Conservation (phyloP, 768 basidiomycete genomes). For the Phaeotremella fagi region DNA sequence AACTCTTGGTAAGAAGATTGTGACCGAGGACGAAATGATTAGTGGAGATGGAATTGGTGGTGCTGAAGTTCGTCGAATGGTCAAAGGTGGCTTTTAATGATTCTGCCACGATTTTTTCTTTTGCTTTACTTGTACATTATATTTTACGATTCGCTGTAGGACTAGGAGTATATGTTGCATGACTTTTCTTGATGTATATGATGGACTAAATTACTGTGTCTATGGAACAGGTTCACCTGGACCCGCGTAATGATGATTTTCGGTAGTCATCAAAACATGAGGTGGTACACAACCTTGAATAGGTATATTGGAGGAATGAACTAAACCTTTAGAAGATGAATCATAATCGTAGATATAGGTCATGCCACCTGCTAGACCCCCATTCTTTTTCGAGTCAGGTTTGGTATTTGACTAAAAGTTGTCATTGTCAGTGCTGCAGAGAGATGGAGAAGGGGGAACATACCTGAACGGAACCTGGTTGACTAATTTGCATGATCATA, state of each 20-base stretch:
- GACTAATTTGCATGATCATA: conserved; percentile 3
- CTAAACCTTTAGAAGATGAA: conserved; percentile 1
- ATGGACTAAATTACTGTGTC: neutral
- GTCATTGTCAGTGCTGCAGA: neutral
- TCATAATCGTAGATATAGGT: conserved; percentile 35
- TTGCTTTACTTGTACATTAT: too few relatives aligned
- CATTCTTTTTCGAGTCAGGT: neutral
- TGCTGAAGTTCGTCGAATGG: conserved; percentile 17
- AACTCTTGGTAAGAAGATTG: conserved; percentile 20
- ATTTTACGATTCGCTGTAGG: too few relatives aligned
- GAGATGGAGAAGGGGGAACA: conserved; percentile 4
- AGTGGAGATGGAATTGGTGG: conserved; percentile 7
- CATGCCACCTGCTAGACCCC: conserved; percentile 26
- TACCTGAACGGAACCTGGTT: conserved; percentile 1
- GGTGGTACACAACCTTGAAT: conserved; percentile 27
- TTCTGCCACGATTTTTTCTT: too few relatives aligned
- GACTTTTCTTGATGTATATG: neutral
- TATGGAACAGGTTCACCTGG: conserved; percentile 11
- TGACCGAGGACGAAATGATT: conserved; percentile 21
- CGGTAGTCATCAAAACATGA: conserved; percentile 35
- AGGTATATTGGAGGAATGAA: conserved; percentile 23
- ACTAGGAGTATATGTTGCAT: too few relatives aligned
- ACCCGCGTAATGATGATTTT: conserved; percentile 32
- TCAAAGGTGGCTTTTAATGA: neutral
- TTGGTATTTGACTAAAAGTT: conserved; percentile 13